Base-by-base conservation (phyloP, 148 eudicot genomes). In the Rheum nobile region DNA sequence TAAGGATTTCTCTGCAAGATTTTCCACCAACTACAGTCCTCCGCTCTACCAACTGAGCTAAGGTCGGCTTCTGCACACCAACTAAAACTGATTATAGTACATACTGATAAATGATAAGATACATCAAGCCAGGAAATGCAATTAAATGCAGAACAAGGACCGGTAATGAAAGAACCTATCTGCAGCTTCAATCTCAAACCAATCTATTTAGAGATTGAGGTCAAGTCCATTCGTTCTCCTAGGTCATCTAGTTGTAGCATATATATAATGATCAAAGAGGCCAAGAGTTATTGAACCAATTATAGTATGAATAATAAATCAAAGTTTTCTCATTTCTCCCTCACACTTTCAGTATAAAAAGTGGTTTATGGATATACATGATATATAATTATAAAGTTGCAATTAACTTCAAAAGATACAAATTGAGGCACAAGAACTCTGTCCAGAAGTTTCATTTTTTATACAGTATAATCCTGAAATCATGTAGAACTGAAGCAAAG, bases 11-110 rank as follows among this genome's bases (percentile, higher is more conserved):
- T 57, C 65, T 57, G 65, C 65, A 26, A 8, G 65, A 57, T 22
- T 26, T 57, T 26, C 2, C 1, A 57, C 32, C 65, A 57, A 57
- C 65, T 57, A 57, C 65, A 57, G 65, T 57, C 65, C 31, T 57
- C 65, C 32, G 65, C 65, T 57, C 65, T 57, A 57, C 65, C 16
- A 57, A 57, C 65, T 57, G 65, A 55, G 63, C 63, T 55, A 55
- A 55, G 63, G 63, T 55, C 63, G 63, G 63, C 22, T 24, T 9
- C 63, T 55, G 29, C 63, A 55, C 0, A 24, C 63, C 8, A 55
- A 12, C 29, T 22, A 24, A 24, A 9, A 55, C 11, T 7, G 7
- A 55, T 22, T 21, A 19, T 24, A 22, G 63, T 55, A 24, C 55
- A 17, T 9, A 55, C 22, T 22, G 29, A 55, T 55, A 22, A 7